A percentile compares a stretch with the other conserved stretches of the same genome.
Evolutionary conservation across 495 filamentous ascomycete genomes (phyloP).

Genomic region (Hyaloscypha variabilis): DNA sequence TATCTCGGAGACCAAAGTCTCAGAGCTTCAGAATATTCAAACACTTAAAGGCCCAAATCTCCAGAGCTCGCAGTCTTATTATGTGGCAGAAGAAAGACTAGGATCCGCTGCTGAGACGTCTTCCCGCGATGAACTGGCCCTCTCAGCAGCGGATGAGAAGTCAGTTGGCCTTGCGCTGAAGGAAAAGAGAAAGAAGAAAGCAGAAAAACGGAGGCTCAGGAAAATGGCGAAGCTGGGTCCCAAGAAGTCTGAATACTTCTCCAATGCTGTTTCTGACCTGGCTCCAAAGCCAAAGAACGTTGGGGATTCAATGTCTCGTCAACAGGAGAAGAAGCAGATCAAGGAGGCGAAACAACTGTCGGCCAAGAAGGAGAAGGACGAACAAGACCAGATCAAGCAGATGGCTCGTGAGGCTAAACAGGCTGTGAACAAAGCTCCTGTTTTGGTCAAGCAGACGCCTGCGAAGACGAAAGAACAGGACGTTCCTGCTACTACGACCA

Average conservation of each 20-base stretch:
- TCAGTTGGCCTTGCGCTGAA: not conserved
- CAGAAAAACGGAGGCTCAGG: not conserved
- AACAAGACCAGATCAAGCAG: not conserved
- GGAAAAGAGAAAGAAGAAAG: slow-evolving; percentile 3
- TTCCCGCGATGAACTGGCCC: not conserved
- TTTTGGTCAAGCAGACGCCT: not conserved
- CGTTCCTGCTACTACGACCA: not conserved
- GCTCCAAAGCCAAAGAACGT: not conserved
- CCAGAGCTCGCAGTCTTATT: not conserved
- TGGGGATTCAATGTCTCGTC: not conserved
- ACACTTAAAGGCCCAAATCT: not conserved
- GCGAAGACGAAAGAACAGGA: not conserved
- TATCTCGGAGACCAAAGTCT: not conserved
- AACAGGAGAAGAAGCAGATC: not conserved
- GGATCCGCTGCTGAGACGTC: not conserved
- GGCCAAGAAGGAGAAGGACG: not conserved
- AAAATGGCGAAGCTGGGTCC: slow-evolving; percentile 7
- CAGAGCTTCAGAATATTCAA: not conserved
- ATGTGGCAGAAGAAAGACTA: not conserved
- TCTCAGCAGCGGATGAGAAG: not conserved
- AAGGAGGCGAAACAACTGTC: not conserved
- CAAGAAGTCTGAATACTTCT: not conserved
- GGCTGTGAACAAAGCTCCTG: not conserved
- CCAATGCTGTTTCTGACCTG: not conserved
- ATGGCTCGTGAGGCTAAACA: not conserved